These are phyloP conservation scores for Nemophila menziesii DNA, from an alignment of 257 asterid species.

Conservation along the genomic window DNA sequence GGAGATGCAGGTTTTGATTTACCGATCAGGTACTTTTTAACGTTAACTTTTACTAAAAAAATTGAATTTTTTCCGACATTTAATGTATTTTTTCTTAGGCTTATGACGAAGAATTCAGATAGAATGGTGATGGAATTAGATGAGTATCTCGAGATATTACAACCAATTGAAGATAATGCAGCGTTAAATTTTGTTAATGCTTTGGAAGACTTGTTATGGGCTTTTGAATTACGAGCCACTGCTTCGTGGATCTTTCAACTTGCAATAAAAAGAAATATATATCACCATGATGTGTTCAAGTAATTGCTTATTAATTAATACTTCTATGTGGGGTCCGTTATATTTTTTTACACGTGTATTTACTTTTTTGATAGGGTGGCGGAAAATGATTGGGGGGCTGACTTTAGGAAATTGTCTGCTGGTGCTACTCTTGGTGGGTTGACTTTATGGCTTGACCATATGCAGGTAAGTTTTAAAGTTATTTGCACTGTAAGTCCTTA, in stretches of 20 bases:
- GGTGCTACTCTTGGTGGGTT: slow-evolving; percentile 95
- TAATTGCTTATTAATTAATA: slow-evolving; percentile 10
- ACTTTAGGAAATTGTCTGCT: slow-evolving; percentile 81
- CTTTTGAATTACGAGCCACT: slow-evolving; percentile 84
- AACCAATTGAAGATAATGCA: slow-evolving; percentile 62
- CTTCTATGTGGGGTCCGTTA: no score
- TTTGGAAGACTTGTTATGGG: slow-evolving; percentile 88
- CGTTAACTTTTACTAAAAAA: slow-evolving; percentile 10
- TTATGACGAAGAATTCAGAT: slow-evolving; percentile 54
- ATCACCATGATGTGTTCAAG: slow-evolving; percentile 64
- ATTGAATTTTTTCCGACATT: no score
- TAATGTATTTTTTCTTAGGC: slow-evolving; percentile 36
- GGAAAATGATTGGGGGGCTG: slow-evolving; percentile 97
- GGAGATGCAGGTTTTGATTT: slow-evolving; percentile 70
- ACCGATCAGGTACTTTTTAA: slow-evolving; percentile 51
- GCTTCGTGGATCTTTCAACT: slow-evolving; percentile 88
- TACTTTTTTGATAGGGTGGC: slow-evolving; percentile 60
- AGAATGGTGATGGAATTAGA: slow-evolving; percentile 61
- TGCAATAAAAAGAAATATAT: slow-evolving; percentile 75
- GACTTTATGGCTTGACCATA: slow-evolving; percentile 94
- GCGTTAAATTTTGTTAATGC: slow-evolving; percentile 88
- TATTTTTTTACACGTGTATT: slow-evolving; percentile 14
- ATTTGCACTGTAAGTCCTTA: background rate
- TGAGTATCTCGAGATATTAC: slow-evolving; percentile 48
- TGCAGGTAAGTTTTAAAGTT: slow-evolving; percentile 68